These are phyloP conservation scores for Cryphonectria parasitica DNA, from an alignment of 2,329 filamentous ascomycete species.

Conservation along the genomic window DNA sequence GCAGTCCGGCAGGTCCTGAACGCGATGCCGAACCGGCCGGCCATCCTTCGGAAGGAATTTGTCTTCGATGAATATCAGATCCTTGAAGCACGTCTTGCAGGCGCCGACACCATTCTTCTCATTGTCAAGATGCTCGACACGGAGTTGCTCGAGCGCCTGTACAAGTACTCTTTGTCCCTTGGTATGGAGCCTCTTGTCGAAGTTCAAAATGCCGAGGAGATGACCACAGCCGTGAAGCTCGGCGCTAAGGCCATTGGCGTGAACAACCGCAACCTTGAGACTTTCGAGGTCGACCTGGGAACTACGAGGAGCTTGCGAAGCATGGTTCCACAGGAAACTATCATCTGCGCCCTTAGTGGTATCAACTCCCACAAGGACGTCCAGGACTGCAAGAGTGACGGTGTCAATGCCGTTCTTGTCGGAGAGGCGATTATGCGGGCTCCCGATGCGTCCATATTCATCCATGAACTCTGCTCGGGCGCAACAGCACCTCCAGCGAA, in stretches of 20 bases:
- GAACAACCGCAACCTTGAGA: conserved; percentile 96
- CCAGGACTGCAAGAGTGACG: conserved; percentile 81
- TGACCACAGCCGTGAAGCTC: conserved; percentile 82
- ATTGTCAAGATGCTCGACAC: conserved; percentile 97
- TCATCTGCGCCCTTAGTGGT: conserved; percentile 92
- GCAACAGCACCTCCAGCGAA: conserved; percentile 42
- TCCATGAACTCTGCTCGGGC: conserved; percentile 77
- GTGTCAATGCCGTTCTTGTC: conserved; percentile 90
- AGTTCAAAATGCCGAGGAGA: conserved; percentile 93
- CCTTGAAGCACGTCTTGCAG: conserved; percentile 87
- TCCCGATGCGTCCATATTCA: conserved; percentile 79
- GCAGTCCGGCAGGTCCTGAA: conserved; percentile 87
- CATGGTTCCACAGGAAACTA: conserved; percentile 81
- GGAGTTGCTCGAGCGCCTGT: conserved; percentile 74
- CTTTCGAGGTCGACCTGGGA: conserved; percentile 92
- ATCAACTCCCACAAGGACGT: conserved; percentile 91
- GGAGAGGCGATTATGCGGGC: conserved; percentile 97
- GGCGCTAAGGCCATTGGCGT: conserved; percentile 93
- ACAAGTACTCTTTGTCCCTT: conserved; percentile 84
- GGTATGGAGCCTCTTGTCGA: conserved; percentile 98
- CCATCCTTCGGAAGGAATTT: conserved; percentile 93
- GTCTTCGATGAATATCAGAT: conserved; percentile 99
- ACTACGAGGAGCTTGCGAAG: conserved; percentile 88
- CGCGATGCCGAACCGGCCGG: conserved; percentile 89
- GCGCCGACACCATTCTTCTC: conserved; percentile 90